A percentile compares a stretch with the other conserved stretches of the same genome.
phyloP scores from a whole-genome alignment of 306 rosid genomes.

The Cucumis melo region DNA sequence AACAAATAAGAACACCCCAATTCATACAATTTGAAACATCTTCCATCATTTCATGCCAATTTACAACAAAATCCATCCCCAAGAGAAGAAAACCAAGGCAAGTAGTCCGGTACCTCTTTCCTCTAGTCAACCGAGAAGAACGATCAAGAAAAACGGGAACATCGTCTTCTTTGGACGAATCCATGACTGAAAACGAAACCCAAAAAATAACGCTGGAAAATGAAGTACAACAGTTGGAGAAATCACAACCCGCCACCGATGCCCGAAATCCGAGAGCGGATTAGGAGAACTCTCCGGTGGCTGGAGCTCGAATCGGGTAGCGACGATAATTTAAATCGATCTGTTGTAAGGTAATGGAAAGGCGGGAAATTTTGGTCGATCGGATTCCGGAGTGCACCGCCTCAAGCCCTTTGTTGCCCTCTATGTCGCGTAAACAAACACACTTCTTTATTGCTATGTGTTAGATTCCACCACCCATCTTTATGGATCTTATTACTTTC shows the following conservation, averaged over 20 bases:
- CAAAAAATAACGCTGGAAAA: not conserved
- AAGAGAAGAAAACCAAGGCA: not conserved
- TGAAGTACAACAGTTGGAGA: not conserved
- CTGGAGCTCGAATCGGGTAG: not conserved
- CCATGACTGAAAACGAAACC: constrained; percentile 15
- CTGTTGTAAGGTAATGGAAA: not conserved
- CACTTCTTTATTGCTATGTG: too few relatives aligned
- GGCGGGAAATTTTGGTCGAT: not conserved
- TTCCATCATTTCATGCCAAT: not conserved
- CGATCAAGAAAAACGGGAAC: constrained; percentile 37
- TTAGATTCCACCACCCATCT: too few relatives aligned
- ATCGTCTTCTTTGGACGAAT: constrained; percentile 17
- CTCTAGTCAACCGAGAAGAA: constrained; percentile 57
- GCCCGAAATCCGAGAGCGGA: not conserved
- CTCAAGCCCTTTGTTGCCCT: not conserved
- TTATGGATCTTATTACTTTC: too few relatives aligned
- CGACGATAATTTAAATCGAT: not conserved
- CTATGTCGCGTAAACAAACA: not conserved
- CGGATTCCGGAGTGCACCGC: not conserved
- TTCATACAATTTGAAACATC: not conserved
- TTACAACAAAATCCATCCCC: not conserved
- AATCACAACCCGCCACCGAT: not conserved
- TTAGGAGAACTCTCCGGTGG: not conserved
- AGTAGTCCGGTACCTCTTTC: constrained; percentile 30
- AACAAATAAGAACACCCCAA: not conserved